Conservation (phyloP, 2,329 filamentous ascomycete genomes). For the Bipolaris oryzae region DNA sequence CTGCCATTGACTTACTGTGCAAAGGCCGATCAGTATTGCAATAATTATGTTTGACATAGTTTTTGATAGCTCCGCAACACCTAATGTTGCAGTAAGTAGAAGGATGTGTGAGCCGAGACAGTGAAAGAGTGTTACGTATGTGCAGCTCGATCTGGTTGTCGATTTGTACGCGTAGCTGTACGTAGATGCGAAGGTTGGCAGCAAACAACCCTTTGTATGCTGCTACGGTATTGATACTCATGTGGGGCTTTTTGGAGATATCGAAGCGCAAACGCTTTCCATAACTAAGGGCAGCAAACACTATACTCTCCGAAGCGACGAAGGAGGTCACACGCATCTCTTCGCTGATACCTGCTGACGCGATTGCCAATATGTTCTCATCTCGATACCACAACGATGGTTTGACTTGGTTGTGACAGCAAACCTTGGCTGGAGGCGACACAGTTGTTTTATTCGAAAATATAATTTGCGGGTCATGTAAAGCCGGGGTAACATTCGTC, state of each 20-base stretch:
- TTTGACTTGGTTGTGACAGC: neutral
- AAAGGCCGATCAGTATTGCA: neutral
- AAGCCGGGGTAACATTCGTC: neutral
- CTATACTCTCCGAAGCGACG: neutral
- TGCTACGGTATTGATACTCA: neutral
- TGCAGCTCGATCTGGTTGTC: neutral
- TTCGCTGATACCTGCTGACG: neutral
- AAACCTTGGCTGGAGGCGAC: neutral
- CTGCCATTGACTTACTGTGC: neutral
- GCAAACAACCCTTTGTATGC: neutral
- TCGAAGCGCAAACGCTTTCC: neutral
- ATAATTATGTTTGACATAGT: conserved; percentile 3
- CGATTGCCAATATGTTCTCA: neutral
- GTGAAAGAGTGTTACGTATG: neutral
- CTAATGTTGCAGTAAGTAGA: neutral
- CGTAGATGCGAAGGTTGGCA: neutral
- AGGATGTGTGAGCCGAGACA: neutral
- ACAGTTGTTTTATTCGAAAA: neutral
- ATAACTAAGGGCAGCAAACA: neutral
- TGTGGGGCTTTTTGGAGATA: neutral
- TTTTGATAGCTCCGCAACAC: neutral
- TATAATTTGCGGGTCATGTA: neutral
- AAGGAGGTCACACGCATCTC: neutral
- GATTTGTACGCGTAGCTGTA: neutral
- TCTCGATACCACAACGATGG: neutral